Percentiles rank a stretch among this genome's conserved stretches.
Evolutionary conservation across 148 eudicot species (phyloP).

Genomic region (Vaccinium darrowii): DNA sequence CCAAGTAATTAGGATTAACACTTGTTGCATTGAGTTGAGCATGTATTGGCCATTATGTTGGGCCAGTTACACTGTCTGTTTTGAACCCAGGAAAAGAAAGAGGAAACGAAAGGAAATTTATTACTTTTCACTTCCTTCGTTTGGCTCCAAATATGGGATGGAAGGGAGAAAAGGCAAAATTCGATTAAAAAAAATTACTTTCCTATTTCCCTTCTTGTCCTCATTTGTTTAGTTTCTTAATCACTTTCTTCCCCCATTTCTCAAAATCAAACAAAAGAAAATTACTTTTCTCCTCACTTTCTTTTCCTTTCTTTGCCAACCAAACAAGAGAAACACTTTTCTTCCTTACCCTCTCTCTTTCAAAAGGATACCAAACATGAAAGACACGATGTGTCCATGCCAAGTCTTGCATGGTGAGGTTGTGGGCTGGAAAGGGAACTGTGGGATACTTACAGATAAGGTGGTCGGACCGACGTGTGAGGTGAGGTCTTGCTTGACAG

Average conservation of each 20-base stretch:
- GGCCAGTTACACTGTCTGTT: neutral
- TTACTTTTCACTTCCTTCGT: too few species aligned
- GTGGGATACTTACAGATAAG: constrained; percentile 41
- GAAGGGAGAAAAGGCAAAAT: too few species aligned
- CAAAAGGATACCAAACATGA: neutral
- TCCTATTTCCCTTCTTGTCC: neutral
- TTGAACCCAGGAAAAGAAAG: neutral
- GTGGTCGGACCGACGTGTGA: constrained; percentile 62
- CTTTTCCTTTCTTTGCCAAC: neutral
- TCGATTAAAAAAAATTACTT: neutral
- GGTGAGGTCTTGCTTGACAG: constrained; percentile 66
- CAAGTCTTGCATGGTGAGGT: neutral
- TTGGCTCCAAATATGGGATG: too few species aligned
- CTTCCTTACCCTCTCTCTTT: neutral
- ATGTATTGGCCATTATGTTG: neutral
- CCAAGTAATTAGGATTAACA: neutral
- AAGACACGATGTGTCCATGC: neutral
- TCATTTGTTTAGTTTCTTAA: neutral
- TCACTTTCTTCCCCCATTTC: neutral
- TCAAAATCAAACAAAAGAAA: neutral
- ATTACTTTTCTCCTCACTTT: neutral
- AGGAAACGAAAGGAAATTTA: neutral
- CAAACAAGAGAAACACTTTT: neutral
- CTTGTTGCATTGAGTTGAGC: neutral
- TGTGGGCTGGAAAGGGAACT: neutral